Base-by-base conservation (phyloP, 805 yeast genomes). In the Ogataea corticis region DNA sequence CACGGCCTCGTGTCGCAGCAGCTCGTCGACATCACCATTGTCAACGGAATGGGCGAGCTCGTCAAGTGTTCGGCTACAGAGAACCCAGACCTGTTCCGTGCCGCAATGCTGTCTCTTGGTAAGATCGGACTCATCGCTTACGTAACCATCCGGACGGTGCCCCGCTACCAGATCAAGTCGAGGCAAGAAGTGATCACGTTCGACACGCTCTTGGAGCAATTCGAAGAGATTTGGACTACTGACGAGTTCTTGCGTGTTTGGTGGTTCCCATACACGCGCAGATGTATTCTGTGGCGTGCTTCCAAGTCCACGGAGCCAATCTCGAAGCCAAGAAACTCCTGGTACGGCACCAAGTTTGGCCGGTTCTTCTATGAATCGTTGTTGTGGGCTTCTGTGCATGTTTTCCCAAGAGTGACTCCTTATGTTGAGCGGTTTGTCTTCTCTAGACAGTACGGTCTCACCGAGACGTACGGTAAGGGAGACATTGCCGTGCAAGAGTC, bases 241-340 rank as follows among this genome's bases (percentile, higher is more conserved):
- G 77, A 89, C n/a, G 99, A 92, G 68, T 92, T 82, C 60, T 85
- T 90, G 37, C 80, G 98, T 52, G 80, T 90, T 40, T 92, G 98
- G 97, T 94, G 98, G 98, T 94, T 86, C 66, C 98, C 99, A 1
- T 94, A 92, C 65, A 75, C 94, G 14, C 79, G 80, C 41, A 85
- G 85, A 59, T 87, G 96, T 71, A 82, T 90, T 27, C 71, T 90
- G 39, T 92, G 98, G 97, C 79, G 95, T 61, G 98, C 96, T 31
- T 69, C 79, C 18, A 88, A 88, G 61, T 80, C 96, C 1, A 69
- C 70, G 19, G 87, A 84, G 30, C 76, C 83, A 0, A 67, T 79
- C 37, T 76, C 86, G 4, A 71, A 68, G 2, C 88, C 94, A 25
- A 73, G 87, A 58, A 72, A 73, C 16, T 82, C 91, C 21, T 90